phyloP scores from a whole-genome alignment of 257 asterid genomes.

The Solanum medicagineum region DNA sequence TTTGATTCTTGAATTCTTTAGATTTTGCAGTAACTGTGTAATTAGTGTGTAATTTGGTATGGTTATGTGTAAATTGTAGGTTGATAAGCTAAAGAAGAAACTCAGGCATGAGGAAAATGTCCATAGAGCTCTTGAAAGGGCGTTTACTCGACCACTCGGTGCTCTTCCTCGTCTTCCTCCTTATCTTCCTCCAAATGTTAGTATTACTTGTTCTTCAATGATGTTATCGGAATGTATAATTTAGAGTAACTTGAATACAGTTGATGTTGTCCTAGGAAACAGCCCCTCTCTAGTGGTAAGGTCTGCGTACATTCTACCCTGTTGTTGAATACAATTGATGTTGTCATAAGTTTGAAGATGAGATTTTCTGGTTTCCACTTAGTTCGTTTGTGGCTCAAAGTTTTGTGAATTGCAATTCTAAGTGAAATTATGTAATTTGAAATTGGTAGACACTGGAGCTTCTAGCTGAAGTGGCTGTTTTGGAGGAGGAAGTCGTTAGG shows the following conservation, averaged over 20 bases:
- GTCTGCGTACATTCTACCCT: too few species aligned
- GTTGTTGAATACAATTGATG: background rate
- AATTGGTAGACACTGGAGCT: conserved; percentile 72
- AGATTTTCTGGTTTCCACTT: background rate
- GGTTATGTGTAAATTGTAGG: conserved; percentile 20
- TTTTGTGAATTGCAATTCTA: background rate
- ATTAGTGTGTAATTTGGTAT: background rate
- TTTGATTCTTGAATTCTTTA: background rate
- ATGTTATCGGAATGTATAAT: background rate
- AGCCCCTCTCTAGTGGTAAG: too few species aligned
- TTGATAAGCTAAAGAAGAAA: conserved; percentile 79
- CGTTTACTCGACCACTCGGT: conserved; percentile 84
- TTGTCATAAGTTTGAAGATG: background rate
- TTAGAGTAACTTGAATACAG: background rate
- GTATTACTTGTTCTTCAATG: conserved; percentile 6
- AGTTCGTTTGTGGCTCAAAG: background rate
- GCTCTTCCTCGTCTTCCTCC: conserved; percentile 95
- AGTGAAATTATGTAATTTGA: background rate
- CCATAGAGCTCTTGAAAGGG: conserved; percentile 88
- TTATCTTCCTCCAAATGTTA: conserved; percentile 72
- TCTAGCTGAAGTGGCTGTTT: conserved; percentile 91
- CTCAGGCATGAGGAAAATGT: conserved; percentile 87
- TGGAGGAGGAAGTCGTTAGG: conserved; percentile 96
- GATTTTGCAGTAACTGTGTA: background rate
- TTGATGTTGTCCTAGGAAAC: background rate